phyloP scores from a whole-genome alignment of 2,329 filamentous ascomycete genomes.

The Paraconiothyrium sp. region DNA sequence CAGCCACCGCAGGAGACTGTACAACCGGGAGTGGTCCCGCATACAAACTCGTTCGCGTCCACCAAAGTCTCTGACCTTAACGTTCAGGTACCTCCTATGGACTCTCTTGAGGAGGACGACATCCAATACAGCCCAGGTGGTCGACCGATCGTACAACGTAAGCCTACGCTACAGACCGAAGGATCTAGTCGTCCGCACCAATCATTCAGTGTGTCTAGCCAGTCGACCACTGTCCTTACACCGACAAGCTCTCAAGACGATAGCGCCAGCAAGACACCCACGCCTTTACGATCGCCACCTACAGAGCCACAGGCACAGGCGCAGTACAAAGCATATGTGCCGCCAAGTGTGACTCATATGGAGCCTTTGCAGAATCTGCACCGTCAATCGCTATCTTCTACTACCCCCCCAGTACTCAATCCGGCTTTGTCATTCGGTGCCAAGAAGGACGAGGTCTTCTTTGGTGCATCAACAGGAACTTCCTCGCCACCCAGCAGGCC shows the following conservation, averaged over 20 bases:
- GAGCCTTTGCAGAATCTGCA: conserved; percentile 28
- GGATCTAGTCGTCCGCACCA: conserved; percentile 25
- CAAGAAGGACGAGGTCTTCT: conserved; percentile 49
- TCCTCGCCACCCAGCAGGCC: conserved; percentile 31
- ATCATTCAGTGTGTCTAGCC: conserved; percentile 31
- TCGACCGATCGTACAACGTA: conserved; percentile 55
- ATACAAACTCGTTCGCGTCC: conserved; percentile 21
- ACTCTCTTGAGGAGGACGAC: conserved; percentile 32
- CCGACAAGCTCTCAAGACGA: conserved; percentile 48
- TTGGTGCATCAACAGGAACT: conserved; percentile 32
- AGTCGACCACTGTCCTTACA: conserved; percentile 44
- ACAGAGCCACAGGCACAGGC: conserved; percentile 32
- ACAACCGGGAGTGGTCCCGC: conserved; percentile 11
- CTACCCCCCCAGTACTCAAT: conserved; percentile 19
- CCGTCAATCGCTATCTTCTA: conserved; percentile 36
- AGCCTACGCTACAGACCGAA: conserved; percentile 26
- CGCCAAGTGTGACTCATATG: conserved; percentile 26
- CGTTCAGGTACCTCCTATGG: conserved; percentile 28
- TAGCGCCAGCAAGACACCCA: conserved; percentile 40
- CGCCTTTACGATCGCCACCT: conserved; percentile 41
- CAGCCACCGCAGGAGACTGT: conserved; percentile 9
- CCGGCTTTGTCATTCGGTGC: conserved; percentile 21
- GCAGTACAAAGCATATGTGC: conserved; percentile 48
- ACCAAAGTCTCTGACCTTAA: conserved; percentile 28
- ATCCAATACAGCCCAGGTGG: conserved; percentile 63